Evolutionary conservation across 1,284 basidiomycete genomes (phyloP).

Genomic region (Ceratobasidium sp.): DNA sequence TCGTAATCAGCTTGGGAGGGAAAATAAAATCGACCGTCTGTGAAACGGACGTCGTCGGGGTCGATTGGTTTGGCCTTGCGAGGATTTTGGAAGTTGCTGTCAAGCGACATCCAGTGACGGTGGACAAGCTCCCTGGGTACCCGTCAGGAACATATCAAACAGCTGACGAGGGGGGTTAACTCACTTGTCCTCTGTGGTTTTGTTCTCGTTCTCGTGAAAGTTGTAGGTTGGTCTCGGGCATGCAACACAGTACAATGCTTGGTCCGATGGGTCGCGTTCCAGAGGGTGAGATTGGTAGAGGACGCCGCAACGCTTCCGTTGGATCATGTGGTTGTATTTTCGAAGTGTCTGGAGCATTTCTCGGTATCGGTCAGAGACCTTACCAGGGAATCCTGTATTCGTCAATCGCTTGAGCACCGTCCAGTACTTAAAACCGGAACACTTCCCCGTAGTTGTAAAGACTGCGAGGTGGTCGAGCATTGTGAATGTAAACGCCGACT

Average conservation of each 20-base stretch:
- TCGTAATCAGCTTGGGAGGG: background rate
- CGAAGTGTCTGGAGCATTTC: slow-evolving; percentile 2
- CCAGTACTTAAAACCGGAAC: slow-evolving; percentile 3
- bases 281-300: background rate
- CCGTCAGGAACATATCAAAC: background rate
- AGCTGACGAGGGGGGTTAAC: background rate
- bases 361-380: slow-evolving; percentile 2
- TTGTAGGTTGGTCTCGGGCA: slow-evolving; percentile 1
- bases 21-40: slow-evolving; percentile 2
- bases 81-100: slow-evolving; percentile 4
- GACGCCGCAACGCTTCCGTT: background rate
- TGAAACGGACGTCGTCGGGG: background rate
- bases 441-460: slow-evolving; percentile 1
- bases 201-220: background rate
- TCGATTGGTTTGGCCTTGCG: slow-evolving; percentile 6
- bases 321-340: slow-evolving; percentile 4
- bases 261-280: background rate
- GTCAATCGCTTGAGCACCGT: slow-evolving; percentile 9
- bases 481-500: background rate
- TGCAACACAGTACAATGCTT: background rate
- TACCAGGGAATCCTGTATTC: background rate
- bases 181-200: background rate
- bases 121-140: background rate
- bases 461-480: slow-evolving; percentile 2
- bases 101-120: background rate